A percentile compares a stretch with the other conserved stretches of the same genome.
Conservation (phyloP, 257 asterid genomes). For the Solanum acaule region DNA sequence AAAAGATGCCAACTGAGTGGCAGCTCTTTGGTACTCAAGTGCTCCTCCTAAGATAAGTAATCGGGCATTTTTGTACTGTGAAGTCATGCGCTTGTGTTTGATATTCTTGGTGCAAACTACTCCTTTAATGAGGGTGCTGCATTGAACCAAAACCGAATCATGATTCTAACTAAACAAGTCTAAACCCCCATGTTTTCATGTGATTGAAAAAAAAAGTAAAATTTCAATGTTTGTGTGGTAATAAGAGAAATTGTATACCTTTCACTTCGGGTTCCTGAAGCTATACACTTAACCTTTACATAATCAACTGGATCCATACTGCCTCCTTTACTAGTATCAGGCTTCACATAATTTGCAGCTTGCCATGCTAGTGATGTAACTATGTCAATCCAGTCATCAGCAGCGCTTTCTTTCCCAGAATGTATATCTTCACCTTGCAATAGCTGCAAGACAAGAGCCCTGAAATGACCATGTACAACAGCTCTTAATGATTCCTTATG, state of each 20-base stretch:
- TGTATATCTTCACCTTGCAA: slow-evolving; percentile 59
- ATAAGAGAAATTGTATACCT: slow-evolving; percentile 35
- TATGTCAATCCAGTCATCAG: slow-evolving; percentile 68
- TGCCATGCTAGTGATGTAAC: slow-evolving; percentile 68
- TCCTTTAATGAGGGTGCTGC: slow-evolving; percentile 87
- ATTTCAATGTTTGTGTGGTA: background rate
- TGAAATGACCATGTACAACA: slow-evolving; percentile 73
- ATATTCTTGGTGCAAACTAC: slow-evolving; percentile 88
- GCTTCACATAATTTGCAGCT: slow-evolving; percentile 85
- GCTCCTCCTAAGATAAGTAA: slow-evolving; percentile 90
- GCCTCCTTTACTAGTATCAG: slow-evolving; percentile 89
- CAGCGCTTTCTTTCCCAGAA: slow-evolving; percentile 25
- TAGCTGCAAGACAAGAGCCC: slow-evolving; percentile 84
- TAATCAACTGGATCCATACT: slow-evolving; percentile 98
- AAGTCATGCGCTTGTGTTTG: slow-evolving; percentile 91
- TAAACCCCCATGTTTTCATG: background rate
- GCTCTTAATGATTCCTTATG: slow-evolving; percentile 46
- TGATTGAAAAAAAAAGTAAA: background rate
- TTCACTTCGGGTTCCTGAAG: slow-evolving; percentile 71
- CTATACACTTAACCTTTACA: slow-evolving; percentile 82
- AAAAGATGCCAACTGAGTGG: slow-evolving; percentile 85
- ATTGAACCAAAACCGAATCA: slow-evolving; percentile 5
- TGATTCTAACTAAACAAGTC: background rate
- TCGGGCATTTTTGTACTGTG: slow-evolving; percentile 77
- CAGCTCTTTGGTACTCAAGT: slow-evolving; percentile 80